Evolutionary conservation across 805 yeast genomes (phyloP), one percentile per base, ranked within the genome.

Genomic region (Saturnispora gosingensis): DNA sequence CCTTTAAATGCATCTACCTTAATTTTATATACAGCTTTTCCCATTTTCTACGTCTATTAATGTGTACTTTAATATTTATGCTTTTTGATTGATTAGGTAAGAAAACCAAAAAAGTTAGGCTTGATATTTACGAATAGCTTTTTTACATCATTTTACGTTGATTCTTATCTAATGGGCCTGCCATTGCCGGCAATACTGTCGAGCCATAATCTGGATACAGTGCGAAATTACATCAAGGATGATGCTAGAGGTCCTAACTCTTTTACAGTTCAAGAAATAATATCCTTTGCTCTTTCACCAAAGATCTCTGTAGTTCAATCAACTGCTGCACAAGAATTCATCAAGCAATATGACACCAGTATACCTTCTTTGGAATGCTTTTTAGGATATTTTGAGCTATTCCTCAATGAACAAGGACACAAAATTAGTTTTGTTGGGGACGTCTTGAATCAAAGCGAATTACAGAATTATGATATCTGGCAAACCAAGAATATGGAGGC

Each of bases 301-400:
- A 67, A 61, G 51, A 54, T 68, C 15, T 59, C 69, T 3, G 68
- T 68, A 9, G 50, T 58, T 5, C 54, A 67, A 2, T 58, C 69
- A 2, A 47, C 52, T 3, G 30, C 48, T 25, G 64, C 67, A 3
- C 58, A 64, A 48, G 53, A 43, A 2, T 45, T 43, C 11, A 35
- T 49, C 5, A 16, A 15, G 2, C 39, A 18, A 11, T 49, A 43
- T 35, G 36, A 25, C 4, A 11, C 18, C 5, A 27, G 13, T 10
- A 59, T 57, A 18, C 18, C 25, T 11, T 52, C 46, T 20, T 53
- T 64, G 43, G 53, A 60, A 24, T 54, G 61, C 7, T 54, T 68
- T 15, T 53, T 68, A 10, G 51, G 53, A 6, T 59, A 59, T 52
- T 66, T 68, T 55, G 71, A 55, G 22, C 43, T 34, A 4, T 13